Conservation (phyloP, 108 stramenopile genomes). For the Hondaea fermentalgiana region DNA sequence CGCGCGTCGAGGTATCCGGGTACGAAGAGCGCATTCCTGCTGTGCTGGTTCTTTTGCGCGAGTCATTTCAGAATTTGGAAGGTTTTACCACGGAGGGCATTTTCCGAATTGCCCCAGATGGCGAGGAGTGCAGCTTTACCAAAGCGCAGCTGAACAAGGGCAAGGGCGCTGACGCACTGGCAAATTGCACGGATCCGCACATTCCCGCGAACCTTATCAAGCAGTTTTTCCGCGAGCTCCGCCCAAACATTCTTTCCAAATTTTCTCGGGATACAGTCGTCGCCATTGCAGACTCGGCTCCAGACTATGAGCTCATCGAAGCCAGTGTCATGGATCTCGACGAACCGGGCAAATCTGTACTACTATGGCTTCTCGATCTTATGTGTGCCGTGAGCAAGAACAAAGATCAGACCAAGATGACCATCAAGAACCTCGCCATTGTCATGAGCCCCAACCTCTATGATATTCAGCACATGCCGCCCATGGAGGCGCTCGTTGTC, state of each 20-base stretch:
- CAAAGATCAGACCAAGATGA: not conserved
- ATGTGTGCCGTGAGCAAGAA: not conserved
- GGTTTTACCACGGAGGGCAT: not conserved
- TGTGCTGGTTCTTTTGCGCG: not conserved
- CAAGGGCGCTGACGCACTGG: not conserved
- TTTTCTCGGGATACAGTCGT: not conserved
- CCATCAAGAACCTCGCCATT: not conserved
- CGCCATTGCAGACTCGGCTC: not conserved
- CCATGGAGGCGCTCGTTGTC: not conserved
- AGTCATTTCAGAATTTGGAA: not conserved
- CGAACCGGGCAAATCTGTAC: not conserved
- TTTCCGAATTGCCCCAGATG: not conserved
- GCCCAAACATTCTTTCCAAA: not conserved
- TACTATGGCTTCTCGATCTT: constrained; percentile 1
- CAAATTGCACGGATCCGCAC: not conserved
- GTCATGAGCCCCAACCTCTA: constrained; percentile 3
- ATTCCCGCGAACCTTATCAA: not conserved
- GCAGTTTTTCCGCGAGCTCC: not conserved
- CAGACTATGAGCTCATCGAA: not conserved
- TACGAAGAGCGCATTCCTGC: not conserved
- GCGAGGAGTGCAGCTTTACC: not conserved
- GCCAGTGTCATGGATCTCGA: not conserved
- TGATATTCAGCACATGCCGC: not conserved
- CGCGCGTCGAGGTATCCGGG: not conserved
- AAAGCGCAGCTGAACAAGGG: not conserved